Evolutionary conservation across 2,329 filamentous ascomycete genomes (phyloP).

Genomic region (Fusarium guadeloupense): DNA sequence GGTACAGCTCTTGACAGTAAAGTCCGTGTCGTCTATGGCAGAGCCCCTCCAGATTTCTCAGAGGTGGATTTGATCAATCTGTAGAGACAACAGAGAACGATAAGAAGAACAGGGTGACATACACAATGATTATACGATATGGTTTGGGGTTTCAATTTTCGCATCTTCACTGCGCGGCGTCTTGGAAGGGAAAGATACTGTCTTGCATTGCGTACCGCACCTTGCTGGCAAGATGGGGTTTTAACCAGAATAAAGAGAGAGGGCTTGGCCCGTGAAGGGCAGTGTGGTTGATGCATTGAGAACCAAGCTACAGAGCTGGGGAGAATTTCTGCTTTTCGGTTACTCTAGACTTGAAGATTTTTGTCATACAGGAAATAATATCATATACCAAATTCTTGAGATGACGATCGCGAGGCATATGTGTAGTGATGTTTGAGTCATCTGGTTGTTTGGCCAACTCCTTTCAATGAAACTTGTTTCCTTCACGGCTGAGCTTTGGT

Average conservation of each 20-base stretch:
- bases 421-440: not conserved
- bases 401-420: too few species aligned
- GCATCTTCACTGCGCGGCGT: slow-evolving; percentile 18
- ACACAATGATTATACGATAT: slow-evolving; percentile 1
- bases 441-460: not conserved
- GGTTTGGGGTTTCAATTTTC: not conserved
- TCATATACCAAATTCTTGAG: not conserved
- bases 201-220: slow-evolving; percentile 3
- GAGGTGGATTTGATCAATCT: slow-evolving; percentile 87
- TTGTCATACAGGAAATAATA: not conserved
- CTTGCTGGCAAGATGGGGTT: slow-evolving; percentile 36
- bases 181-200: not conserved
- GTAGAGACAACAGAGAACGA: slow-evolving; percentile 48
- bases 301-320: slow-evolving; percentile 10
- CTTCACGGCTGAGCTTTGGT: too few species aligned
- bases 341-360: slow-evolving; percentile 22
- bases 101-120: not conserved
- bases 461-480: too few species aligned
- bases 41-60: slow-evolving; percentile 88
- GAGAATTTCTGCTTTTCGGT: slow-evolving; percentile 1
- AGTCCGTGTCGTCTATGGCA: slow-evolving; percentile 82
- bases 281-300: not conserved
- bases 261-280: slow-evolving; percentile 8
- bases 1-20: slow-evolving; percentile 88
- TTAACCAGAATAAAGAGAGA: not conserved